A percentile compares a stretch with the other conserved stretches of the same genome.
These are phyloP conservation scores for Aspergillus baeticus DNA, from an alignment of 495 filamentous ascomycete species.

Conservation along the genomic window DNA sequence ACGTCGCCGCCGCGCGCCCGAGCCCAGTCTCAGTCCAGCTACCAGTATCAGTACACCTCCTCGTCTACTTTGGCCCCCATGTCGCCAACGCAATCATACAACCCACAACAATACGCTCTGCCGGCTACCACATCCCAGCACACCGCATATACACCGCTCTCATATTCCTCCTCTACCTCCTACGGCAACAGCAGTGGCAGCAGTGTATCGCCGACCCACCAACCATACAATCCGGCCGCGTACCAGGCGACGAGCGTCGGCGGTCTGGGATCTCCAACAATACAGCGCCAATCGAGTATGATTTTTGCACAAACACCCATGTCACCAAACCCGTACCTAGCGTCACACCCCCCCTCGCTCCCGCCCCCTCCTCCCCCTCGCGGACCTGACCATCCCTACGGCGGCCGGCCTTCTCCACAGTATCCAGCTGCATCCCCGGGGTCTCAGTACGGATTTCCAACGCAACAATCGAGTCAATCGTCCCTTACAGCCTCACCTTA, in stretches of 20 bases:
- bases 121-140: constrained; percentile 55
- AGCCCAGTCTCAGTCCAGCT: constrained; percentile 50
- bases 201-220: constrained; percentile 38
- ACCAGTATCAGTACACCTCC: constrained; percentile 59
- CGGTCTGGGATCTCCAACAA: constrained; percentile 26
- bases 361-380: constrained; percentile 50
- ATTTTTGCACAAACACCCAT: constrained; percentile 34
- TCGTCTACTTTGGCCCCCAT: constrained; percentile 38
- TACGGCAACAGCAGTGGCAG: constrained; percentile 23
- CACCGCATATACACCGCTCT: constrained; percentile 39
- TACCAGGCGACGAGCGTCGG: constrained; percentile 47
- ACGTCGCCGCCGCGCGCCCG: constrained; percentile 41
- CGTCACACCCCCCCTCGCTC: constrained; percentile 34
- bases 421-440: constrained; percentile 19
- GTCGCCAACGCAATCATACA: constrained; percentile 64
- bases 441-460: constrained; percentile 19
- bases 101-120: constrained; percentile 76
- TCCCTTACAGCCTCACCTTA: constrained; percentile 21
- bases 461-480: constrained; percentile 14
- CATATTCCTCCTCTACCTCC: constrained; percentile 43
- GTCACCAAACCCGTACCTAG: constrained; percentile 34
- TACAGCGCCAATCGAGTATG: constrained; percentile 33
- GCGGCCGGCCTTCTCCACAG: constrained; percentile 34
- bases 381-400: constrained; percentile 48
- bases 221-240: constrained; percentile 72